Percentiles rank a stretch among this genome's conserved stretches.
Evolutionary conservation across 2,329 filamentous ascomycete species (phyloP).

Genomic region (Fusarium xylarioides): DNA sequence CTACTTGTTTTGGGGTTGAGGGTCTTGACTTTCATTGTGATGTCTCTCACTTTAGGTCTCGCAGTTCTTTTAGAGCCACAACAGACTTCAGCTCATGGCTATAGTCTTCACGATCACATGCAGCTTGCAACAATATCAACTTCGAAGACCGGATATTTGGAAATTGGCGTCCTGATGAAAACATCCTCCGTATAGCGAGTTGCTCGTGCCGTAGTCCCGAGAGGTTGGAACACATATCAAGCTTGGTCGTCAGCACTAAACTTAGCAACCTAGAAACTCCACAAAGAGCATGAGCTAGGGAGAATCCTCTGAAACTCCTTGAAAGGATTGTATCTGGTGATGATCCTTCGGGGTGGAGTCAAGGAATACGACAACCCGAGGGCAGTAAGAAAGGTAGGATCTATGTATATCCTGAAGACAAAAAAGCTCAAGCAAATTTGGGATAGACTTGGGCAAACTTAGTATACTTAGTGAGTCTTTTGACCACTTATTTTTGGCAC

Average conservation of each 20-base stretch:
- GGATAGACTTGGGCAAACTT: not conserved
- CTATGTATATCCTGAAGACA: not conserved
- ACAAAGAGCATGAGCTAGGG: not conserved
- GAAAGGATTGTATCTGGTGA: not conserved
- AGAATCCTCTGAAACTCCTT: not conserved
- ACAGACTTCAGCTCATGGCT: too few species aligned
- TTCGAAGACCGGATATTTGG: not conserved
- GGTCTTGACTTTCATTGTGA: not conserved
- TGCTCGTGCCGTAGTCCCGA: not conserved
- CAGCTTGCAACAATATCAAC: rapidly evolving
- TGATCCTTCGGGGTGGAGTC: not conserved
- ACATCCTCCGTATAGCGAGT: not conserved
- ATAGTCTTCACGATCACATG: not conserved
- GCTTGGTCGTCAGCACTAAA: not conserved
- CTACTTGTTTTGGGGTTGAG: not conserved
- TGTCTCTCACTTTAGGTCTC: not conserved
- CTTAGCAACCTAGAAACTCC: not conserved
- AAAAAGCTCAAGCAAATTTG: not conserved
- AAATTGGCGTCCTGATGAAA: not conserved
- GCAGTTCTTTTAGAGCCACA: not conserved
- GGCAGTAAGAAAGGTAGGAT: not conserved
- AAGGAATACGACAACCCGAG: not conserved
- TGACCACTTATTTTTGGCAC: not conserved
- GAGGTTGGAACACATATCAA: not conserved
- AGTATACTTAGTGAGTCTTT: not conserved